A percentile compares a stretch with the other conserved stretches of the same genome.
Evolutionary conservation across 768 basidiomycete genomes (phyloP).

Genomic region (Chalciporus piperatus): DNA sequence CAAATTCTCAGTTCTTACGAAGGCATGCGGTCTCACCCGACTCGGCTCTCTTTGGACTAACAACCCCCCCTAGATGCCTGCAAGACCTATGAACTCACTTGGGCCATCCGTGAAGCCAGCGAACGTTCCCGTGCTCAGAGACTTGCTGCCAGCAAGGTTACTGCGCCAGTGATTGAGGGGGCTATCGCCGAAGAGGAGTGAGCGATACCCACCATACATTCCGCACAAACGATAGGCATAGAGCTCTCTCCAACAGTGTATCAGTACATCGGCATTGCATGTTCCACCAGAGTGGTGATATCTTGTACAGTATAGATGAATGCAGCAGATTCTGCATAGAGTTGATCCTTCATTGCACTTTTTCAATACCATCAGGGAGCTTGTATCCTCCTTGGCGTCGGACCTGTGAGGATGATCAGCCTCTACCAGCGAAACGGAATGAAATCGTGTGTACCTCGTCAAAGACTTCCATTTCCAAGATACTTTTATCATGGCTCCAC

Average conservation of each 20-base stretch:
- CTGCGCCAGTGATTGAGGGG: conserved; percentile 25
- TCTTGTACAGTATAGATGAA: neutral
- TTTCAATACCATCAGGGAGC: conserved; percentile 40
- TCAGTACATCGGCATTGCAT: neutral
- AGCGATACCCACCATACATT: neutral
- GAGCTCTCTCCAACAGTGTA: neutral
- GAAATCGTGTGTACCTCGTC: conserved; percentile 39
- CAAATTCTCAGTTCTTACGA: conserved; percentile 83
- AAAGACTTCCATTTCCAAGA: conserved; percentile 49
- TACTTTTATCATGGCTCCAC: conserved; percentile 48
- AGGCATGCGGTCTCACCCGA: conserved; percentile 42
- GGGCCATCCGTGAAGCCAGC: conserved; percentile 84
- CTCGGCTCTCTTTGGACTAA: neutral
- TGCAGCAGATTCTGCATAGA: neutral
- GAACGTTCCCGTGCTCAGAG: conserved; percentile 59
- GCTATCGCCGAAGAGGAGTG: conserved; percentile 28
- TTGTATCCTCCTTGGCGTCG: conserved; percentile 40
- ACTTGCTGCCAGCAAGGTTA: conserved; percentile 35
- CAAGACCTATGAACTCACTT: conserved; percentile 87
- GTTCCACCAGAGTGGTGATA: neutral
- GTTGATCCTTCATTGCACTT: conserved; percentile 13
- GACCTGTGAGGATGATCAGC: conserved; percentile 15
- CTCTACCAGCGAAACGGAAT: neutral
- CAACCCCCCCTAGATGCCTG: conserved; percentile 61
- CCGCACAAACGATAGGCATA: conserved; percentile 1